Conservation (phyloP, 352 stramenopile genomes). For the Pythium volutum region DNA sequence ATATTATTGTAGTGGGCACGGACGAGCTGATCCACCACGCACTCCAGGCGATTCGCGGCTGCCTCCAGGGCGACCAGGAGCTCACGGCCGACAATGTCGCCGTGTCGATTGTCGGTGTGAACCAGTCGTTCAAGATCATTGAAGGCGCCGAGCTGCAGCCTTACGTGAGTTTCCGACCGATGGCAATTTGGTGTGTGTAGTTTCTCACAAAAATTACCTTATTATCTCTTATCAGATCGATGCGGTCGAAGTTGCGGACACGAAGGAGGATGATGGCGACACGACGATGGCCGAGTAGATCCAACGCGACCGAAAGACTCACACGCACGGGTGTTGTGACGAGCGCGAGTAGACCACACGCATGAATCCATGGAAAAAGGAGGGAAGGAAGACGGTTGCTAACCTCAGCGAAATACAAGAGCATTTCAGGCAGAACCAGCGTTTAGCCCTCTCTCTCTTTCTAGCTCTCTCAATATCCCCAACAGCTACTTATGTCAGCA, state of each 20-base stretch:
- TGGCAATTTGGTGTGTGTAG: not conserved
- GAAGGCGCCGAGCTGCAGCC: conserved; percentile 92
- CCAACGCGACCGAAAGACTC: too few species aligned
- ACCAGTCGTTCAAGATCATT: conserved; percentile 93
- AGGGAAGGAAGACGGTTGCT: conserved; percentile 2
- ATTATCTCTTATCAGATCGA: conserved; percentile 52
- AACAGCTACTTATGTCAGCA: too few species aligned
- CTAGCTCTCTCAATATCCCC: not conserved
- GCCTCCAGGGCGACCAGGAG: conserved; percentile 94
- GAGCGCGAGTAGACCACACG: not conserved
- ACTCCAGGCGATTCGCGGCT: conserved; percentile 94
- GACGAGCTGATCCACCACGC: conserved; percentile 99
- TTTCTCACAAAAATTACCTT: not conserved
- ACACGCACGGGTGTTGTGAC: not conserved
- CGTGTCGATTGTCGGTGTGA: conserved; percentile 93
- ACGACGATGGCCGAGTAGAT: conserved; percentile 85
- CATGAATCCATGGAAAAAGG: not conserved
- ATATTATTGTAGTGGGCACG: conserved; percentile 47
- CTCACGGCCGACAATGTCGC: conserved; percentile 92
- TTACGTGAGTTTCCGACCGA: conserved; percentile 76
- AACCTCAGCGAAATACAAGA: conserved; percentile 10
- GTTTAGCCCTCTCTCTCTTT: not conserved
- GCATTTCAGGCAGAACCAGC: not conserved
- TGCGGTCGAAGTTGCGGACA: conserved; percentile 80
- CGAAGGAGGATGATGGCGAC: conserved; percentile 79